These are phyloP conservation scores for Tetrapisispora namnaoensis DNA, from an alignment of 805 yeast genomes.

Conservation along the genomic window DNA sequence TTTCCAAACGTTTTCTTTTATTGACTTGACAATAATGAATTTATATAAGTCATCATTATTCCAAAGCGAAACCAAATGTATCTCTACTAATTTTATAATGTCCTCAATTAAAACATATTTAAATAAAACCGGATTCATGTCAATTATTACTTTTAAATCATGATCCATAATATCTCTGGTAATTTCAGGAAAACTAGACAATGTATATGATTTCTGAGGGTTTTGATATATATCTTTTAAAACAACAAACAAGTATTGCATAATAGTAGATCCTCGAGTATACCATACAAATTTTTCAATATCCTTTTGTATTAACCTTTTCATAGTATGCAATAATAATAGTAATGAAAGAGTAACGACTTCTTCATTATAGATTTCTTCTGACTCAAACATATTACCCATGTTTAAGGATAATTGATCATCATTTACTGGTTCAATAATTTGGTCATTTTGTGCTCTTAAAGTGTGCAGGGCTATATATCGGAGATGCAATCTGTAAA, in stretches of 20 bases:
- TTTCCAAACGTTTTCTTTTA: constrained; percentile 22
- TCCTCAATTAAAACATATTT: constrained; percentile 20
- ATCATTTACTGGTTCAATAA: constrained; percentile 6
- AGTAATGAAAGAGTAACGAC: constrained; percentile 16
- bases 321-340: constrained; percentile 17
- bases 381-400: constrained; percentile 4
- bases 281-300: constrained; percentile 19
- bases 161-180: constrained; percentile 9
- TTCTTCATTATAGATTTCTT: constrained; percentile 10
- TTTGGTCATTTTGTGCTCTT: constrained; percentile 9
- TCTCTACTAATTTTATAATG: constrained; percentile 15
- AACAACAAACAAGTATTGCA: constrained; percentile 24
- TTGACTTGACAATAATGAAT: constrained; percentile 16
- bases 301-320: constrained; percentile 16
- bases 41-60: constrained; percentile 18
- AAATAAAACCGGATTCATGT: constrained; percentile 7
- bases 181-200: constrained; percentile 2
- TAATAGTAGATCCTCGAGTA: constrained; percentile 24
- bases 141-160: constrained; percentile 14
- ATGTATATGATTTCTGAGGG: constrained; percentile 10
- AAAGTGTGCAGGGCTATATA: constrained; percentile 12
- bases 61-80: constrained; percentile 21
- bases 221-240: constrained; percentile 18
- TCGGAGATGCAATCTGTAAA: constrained; percentile 20
- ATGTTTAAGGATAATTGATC: constrained; percentile 1